These are phyloP conservation scores for Colletotrichum destructivum DNA, from an alignment of 2,329 filamentous ascomycete genomes.

Conservation along the genomic window DNA sequence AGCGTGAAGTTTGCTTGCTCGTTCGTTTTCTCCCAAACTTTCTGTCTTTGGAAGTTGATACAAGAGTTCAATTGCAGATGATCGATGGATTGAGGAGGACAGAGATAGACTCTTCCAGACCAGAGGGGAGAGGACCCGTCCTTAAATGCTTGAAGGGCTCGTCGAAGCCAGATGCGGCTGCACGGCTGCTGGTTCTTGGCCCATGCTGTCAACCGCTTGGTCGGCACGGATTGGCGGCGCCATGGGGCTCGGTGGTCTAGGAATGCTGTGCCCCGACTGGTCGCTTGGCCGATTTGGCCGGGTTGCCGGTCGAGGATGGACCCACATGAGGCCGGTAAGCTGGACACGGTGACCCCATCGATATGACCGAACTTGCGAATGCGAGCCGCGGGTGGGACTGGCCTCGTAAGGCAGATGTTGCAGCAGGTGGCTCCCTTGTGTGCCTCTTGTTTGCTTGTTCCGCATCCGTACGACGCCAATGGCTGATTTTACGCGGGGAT, in stretches of 20 bases:
- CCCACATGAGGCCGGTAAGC: constrained; percentile 36
- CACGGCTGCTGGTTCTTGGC: constrained; percentile 37
- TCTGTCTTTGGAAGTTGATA: constrained; percentile 1
- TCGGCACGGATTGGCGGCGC: constrained; percentile 39
- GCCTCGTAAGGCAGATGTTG: constrained; percentile 41
- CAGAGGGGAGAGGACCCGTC: constrained; percentile 2
- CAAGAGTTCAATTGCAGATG: constrained; percentile 12
- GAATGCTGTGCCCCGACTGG: constrained; percentile 41
- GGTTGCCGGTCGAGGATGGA: constrained; percentile 29
- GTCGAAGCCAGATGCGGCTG: constrained; percentile 27
- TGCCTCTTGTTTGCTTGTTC: constrained; percentile 20
- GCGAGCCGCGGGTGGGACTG: constrained; percentile 28
- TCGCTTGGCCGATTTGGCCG: constrained; percentile 39
- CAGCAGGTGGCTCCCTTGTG: constrained; percentile 17
- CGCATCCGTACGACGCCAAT: constrained; percentile 20
- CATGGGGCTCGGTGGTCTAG: constrained; percentile 33
- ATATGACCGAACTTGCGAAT: constrained; percentile 18
- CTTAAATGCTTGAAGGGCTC: constrained; percentile 37
- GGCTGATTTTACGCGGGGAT: constrained; percentile 35
- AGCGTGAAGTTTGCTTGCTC: not conserved
- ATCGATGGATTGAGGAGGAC: constrained; percentile 1
- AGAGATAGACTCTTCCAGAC: constrained; percentile 14
- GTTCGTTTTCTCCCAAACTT: too few species aligned
- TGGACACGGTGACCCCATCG: constrained; percentile 28
- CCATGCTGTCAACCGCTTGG: constrained; percentile 30